phyloP scores from a whole-genome alignment of 2,329 filamentous ascomycete genomes.

The Scolecobasidium constrictum region DNA sequence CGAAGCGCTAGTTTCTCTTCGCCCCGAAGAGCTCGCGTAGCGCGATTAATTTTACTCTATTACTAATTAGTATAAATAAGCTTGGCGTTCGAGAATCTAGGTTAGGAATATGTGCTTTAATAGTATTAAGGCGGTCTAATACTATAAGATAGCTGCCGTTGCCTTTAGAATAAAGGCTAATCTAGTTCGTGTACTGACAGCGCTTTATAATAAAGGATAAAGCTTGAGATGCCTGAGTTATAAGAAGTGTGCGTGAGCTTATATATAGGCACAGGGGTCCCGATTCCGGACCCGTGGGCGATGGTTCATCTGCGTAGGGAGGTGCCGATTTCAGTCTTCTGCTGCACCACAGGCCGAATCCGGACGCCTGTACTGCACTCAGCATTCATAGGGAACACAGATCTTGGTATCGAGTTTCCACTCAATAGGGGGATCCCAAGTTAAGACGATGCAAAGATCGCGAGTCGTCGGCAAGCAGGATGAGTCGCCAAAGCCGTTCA shows the following conservation, averaged over 20 bases:
- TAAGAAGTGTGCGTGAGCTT: neutral
- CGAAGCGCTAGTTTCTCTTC: constrained; percentile 12
- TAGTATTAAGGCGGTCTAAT: constrained; percentile 15
- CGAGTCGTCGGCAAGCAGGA: too few relatives aligned
- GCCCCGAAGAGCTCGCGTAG: constrained; percentile 14
- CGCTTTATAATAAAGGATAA: constrained; percentile 14
- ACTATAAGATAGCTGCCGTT: constrained; percentile 14
- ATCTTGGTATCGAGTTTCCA: too few relatives aligned
- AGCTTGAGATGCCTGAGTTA: neutral
- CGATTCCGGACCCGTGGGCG: neutral
- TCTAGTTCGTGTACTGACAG: constrained; percentile 17
- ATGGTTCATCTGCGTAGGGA: neutral
- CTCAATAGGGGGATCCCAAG: too few relatives aligned
- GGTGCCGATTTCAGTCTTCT: constrained; percentile 7
- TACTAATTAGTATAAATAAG: constrained; percentile 15
- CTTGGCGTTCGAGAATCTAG: constrained; percentile 14
- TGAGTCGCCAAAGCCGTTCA: constrained; percentile 7
- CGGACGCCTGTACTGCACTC: neutral
- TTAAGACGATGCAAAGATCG: too few relatives aligned
- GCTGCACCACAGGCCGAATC: neutral
- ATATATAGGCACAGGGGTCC: constrained; percentile 4
- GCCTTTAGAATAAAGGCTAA: constrained; percentile 15
- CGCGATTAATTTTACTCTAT: constrained; percentile 16
- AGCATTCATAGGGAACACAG: too few relatives aligned
- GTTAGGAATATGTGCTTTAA: constrained; percentile 15